phyloP scores from a whole-genome alignment of 140 eudicot species.

The Stevia rebaudiana region DNA sequence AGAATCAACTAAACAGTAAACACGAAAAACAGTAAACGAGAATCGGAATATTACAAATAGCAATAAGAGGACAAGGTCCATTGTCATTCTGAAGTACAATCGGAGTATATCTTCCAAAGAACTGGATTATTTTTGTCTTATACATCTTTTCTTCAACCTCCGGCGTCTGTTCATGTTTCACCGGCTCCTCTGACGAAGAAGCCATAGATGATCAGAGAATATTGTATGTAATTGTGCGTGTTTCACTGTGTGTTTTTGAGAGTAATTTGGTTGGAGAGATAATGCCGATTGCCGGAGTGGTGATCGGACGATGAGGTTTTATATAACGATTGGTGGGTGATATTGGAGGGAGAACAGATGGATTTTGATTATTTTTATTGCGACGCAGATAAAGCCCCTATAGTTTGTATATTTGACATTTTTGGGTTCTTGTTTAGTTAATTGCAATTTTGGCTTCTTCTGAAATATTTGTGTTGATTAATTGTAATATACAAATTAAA shows the following conservation, averaged over 20 bases:
- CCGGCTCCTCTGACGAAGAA: constrained; percentile 26
- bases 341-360: constrained; percentile 24
- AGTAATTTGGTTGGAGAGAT: not conserved
- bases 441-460: not conserved
- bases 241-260: not conserved
- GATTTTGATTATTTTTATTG: not conserved
- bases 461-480: not conserved
- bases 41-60: constrained; percentile 50
- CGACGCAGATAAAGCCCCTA: not conserved
- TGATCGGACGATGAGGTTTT: constrained; percentile 25
- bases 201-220: constrained; percentile 22
- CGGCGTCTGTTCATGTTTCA: constrained; percentile 11
- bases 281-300: constrained; percentile 15
- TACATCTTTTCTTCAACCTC: constrained; percentile 40
- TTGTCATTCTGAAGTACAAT: constrained; percentile 80
- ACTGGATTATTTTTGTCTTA: constrained; percentile 63
- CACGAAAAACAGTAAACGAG: constrained; percentile 13
- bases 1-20: constrained; percentile 14
- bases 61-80: constrained; percentile 96
- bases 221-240: constrained; percentile 17
- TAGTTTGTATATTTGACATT: not conserved
- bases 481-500: not conserved
- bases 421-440: not conserved
- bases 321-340: constrained; percentile 3
- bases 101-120: constrained; percentile 52